A percentile compares a stretch with the other conserved stretches of the same genome.
Evolutionary conservation across 805 yeast species (phyloP).

Genomic region (Barnettozyma wickerhamii): DNA sequence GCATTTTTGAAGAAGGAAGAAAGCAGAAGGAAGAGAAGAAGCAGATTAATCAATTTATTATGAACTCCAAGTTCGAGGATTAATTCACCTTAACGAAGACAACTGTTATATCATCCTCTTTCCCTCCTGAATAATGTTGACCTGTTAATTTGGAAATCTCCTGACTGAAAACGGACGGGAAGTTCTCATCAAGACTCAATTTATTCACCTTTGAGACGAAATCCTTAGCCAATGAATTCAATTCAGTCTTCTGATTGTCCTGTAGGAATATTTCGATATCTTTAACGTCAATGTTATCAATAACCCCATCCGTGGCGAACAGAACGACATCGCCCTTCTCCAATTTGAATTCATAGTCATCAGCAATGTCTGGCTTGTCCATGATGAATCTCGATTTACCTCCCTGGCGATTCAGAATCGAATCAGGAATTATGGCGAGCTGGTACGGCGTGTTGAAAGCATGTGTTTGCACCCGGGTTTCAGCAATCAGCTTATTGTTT

Average conservation of each 20-base stretch:
- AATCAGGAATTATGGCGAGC: conserved; percentile 74
- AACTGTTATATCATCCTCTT: conserved; percentile 90
- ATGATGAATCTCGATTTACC: conserved; percentile 60
- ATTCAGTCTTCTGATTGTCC: conserved; percentile 39
- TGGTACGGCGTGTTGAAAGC: conserved; percentile 92
- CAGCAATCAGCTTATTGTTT: conserved; percentile 50
- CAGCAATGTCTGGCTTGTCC: conserved; percentile 68
- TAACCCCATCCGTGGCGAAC: conserved; percentile 91
- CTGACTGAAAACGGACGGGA: conserved; percentile 84
- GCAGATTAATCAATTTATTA: conserved; percentile 51
- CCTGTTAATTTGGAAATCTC: conserved; percentile 63
- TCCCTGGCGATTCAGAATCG: conserved; percentile 42
- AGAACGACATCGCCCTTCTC: conserved; percentile 70
- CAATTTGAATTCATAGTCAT: conserved; percentile 59
- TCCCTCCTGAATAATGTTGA: conserved; percentile 79
- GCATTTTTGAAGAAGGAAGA: conserved; percentile 46
- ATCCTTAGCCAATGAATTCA: conserved; percentile 43
- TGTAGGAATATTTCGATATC: conserved; percentile 68
- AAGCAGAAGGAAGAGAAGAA: conserved; percentile 49
- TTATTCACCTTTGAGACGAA: conserved; percentile 65
- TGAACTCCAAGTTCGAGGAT: conserved; percentile 33
- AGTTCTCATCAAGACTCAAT: conserved; percentile 66
- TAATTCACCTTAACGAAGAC: conserved; percentile 50
- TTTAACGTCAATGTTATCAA: conserved; percentile 72
- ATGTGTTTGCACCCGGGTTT: conserved; percentile 77